Conservation (phyloP, 768 basidiomycete species). For the Lactarius deliciosus region DNA sequence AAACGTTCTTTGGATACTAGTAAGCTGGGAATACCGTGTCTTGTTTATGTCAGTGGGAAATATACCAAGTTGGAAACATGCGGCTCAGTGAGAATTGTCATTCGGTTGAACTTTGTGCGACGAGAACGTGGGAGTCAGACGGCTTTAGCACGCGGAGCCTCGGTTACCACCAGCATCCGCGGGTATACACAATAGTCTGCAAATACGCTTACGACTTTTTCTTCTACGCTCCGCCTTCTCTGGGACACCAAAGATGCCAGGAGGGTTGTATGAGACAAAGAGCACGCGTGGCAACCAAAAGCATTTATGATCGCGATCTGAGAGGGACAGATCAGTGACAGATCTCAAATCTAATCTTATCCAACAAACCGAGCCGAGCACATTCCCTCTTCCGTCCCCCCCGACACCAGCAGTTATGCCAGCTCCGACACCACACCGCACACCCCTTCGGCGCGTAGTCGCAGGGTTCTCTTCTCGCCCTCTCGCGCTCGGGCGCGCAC, state of each 20-base stretch:
- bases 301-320: background rate
- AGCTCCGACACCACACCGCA: slow-evolving; percentile 58
- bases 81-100: background rate
- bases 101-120: background rate
- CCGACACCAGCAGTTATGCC: slow-evolving; percentile 17
- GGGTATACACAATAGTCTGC: background rate
- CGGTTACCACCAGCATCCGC: background rate
- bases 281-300: too few relatives aligned
- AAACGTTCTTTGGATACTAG: background rate
- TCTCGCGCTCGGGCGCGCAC: slow-evolving; percentile 73
- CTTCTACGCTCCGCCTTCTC: background rate
- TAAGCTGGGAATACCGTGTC: background rate
- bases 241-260: background rate
- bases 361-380: background rate
- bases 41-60: too few relatives aligned
- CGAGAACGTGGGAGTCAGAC: background rate
- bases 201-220: too few relatives aligned
- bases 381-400: background rate
- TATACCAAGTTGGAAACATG: background rate
- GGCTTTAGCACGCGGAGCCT: background rate
- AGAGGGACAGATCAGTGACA: background rate
- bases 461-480: slow-evolving; percentile 83
- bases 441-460: slow-evolving; percentile 88
- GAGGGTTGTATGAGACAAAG: too few relatives aligned
- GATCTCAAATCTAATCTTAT: background rate